Base-by-base conservation (phyloP, 2,329 filamentous ascomycete species). In the Fusarium sp. region DNA sequence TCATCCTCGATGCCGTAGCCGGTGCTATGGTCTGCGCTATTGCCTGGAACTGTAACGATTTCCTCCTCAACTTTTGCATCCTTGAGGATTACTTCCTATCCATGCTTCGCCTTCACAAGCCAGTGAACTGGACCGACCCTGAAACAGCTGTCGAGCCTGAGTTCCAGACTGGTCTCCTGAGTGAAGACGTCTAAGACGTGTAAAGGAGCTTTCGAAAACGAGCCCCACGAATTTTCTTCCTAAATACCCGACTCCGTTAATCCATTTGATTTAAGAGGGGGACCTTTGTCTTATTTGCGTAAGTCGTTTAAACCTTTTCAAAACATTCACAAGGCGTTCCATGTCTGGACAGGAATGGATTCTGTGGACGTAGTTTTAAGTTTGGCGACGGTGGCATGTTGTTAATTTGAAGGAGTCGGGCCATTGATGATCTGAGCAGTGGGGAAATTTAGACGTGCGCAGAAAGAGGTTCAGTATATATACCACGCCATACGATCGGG, bases 51-150 rank as follows among this genome's bases (percentile, higher is more conserved):
- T 80, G 81, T 52, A 89, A 88, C 74, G 79, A 79, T 35, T 76
- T 87, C 21, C 79, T 94, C 62, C 81, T 93, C 60, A 93, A 93
- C 79, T 79, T 93, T 61, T 81, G 92, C 37, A 86, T 88, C 4
- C 35, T 93, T 21, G 92, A 93, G 79, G 92, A 94, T 75, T 92
- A 90, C 78, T 92, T 93, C 78, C 81, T 93, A 40, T 89, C 87
- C 84, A 75, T 86, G 19, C 78, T 93, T 44, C 85, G 90, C 60
- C 89, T 93, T 37, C 89, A 93, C 78, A 93, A 93, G 83, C 91
- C 91, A 19, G 79, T 83, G 72, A 83, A 83, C 76, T 80, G 79
- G 72, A 80, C 80, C 33, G 82, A 84, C 37, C 75, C 79, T 23
- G 81, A 83, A 59, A 83, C 79, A 9, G 79, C 81, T 5, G 79